Evolutionary conservation across 257 asterid species (phyloP).

Genomic region (Cruciata laevipes): DNA sequence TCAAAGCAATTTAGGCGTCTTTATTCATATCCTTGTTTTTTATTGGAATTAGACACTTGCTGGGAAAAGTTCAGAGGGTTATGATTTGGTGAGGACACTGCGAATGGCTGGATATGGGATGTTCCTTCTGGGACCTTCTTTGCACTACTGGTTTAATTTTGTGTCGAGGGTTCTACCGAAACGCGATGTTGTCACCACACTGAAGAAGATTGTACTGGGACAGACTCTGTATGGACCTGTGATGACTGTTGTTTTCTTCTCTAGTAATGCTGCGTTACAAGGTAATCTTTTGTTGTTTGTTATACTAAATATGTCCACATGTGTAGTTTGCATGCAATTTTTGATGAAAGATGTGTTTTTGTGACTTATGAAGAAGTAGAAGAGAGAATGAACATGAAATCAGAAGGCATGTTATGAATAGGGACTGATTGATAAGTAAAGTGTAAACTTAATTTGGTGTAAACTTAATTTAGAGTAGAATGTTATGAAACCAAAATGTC

Average conservation of each 20-base stretch:
- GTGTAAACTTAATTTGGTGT: not conserved
- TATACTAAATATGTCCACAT: no score
- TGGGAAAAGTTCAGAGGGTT: slow-evolving; percentile 21
- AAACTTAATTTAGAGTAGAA: not conserved
- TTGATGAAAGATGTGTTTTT: not conserved
- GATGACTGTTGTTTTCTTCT: slow-evolving; percentile 69
- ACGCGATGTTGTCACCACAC: slow-evolving; percentile 60
- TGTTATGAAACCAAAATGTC: not conserved
- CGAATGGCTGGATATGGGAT: slow-evolving; percentile 37
- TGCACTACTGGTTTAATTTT: slow-evolving; percentile 45
- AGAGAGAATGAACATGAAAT: not conserved
- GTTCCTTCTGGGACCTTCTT: slow-evolving; percentile 37
- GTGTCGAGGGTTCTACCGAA: slow-evolving; percentile 50
- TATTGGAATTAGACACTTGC: slow-evolving; percentile 20
- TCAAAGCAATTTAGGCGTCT: not conserved
- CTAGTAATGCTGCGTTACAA: slow-evolving; percentile 75
- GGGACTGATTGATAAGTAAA: not conserved
- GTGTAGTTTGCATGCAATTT: no score
- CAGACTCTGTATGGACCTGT: slow-evolving; percentile 72
- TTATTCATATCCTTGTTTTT: not conserved
- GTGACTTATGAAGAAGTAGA: not conserved
- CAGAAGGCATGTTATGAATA: not conserved
- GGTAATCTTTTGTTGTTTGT: slow-evolving; percentile 29
- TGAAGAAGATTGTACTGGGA: slow-evolving; percentile 75
- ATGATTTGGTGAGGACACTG: slow-evolving; percentile 32